These are phyloP conservation scores for Cercospora janseana DNA, from an alignment of 2,329 filamentous ascomycete species.

Conservation along the genomic window DNA sequence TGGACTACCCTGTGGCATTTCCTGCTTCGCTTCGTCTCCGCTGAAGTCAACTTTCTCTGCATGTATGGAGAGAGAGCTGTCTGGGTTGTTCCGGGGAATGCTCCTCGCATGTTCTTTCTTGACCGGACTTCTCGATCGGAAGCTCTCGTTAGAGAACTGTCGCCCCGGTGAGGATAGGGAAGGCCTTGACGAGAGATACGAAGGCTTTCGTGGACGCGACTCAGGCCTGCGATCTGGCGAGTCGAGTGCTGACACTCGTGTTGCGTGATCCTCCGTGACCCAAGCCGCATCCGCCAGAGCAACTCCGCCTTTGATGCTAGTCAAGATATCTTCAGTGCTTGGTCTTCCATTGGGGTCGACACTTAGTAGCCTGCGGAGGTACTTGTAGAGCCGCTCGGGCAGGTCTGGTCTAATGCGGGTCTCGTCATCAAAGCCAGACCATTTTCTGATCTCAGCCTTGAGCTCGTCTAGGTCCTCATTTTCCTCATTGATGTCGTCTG, in stretches of 20 bases:
- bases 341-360: conserved; percentile 74
- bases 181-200: conserved; percentile 24
- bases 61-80: conserved; percentile 10
- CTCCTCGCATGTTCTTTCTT: conserved; percentile 20
- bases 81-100: conserved; percentile 15
- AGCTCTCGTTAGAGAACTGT: conserved; percentile 22
- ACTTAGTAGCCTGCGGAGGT: conserved; percentile 77
- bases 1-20: conserved; percentile 30
- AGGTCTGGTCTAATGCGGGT: conserved; percentile 70
- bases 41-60: conserved; percentile 9
- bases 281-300: conserved; percentile 35
- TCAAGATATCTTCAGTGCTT: conserved; percentile 79
- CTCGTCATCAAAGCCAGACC: conserved; percentile 72
- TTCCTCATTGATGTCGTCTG: conserved; percentile 84
- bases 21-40: not conserved
- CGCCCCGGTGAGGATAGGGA: conserved; percentile 22
- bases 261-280: conserved; percentile 24
- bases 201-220: conserved; percentile 26
- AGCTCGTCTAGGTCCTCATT: conserved; percentile 85
- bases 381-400: conserved; percentile 78
- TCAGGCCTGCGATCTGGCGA: conserved; percentile 30
- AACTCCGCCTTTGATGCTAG: conserved; percentile 66
- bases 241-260: conserved; percentile 48
- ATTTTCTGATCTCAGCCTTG: conserved; percentile 78
- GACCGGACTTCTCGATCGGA: conserved; percentile 21